A percentile compares a stretch with the other conserved stretches of the same genome.
Evolutionary conservation across 2,329 filamentous ascomycete genomes (phyloP).

Genomic region (Orbilia oligospora): DNA sequence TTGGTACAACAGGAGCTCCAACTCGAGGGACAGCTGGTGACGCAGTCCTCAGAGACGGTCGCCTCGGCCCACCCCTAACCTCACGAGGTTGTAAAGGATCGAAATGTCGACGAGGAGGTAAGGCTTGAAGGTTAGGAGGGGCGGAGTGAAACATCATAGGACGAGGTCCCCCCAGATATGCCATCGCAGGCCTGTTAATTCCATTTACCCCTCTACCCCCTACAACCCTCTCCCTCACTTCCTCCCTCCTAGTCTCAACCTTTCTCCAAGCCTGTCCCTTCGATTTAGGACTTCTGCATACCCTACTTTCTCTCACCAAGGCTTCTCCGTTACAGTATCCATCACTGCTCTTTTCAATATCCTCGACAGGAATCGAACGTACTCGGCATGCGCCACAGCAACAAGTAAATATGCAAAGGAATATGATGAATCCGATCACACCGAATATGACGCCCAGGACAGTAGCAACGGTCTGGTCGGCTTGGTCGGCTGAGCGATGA

Average conservation of each 20-base stretch:
- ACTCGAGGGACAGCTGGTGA: constrained; percentile 10
- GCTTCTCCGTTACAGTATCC: neutral
- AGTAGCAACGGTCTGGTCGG: constrained; percentile 53
- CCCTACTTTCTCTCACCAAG: neutral
- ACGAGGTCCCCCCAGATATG: neutral
- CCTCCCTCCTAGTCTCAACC: constrained; percentile 30
- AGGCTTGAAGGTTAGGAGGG: neutral
- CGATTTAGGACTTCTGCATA: constrained; percentile 11
- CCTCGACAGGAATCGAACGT: constrained; percentile 6
- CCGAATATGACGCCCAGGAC: constrained; percentile 60
- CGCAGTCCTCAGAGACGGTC: neutral
- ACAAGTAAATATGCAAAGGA: constrained; percentile 54
- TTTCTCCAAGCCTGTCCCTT: neutral
- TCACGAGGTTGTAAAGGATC: neutral
- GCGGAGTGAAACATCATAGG: neutral
- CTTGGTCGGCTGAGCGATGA: constrained; percentile 16
- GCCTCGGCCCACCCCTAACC: constrained; percentile 6
- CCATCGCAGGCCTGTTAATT: constrained; percentile 14
- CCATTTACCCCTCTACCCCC: constrained; percentile 9
- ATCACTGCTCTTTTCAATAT: constrained; percentile 28
- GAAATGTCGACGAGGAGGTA: neutral
- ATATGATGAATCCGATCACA: constrained; percentile 49
- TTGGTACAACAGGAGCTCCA: neutral
- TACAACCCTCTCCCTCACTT: constrained; percentile 24
- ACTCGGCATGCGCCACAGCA: constrained; percentile 45